Evolutionary conservation across 2,329 filamentous ascomycete species (phyloP), one percentile per base, ranked within the genome.

Genomic region (Mycosphaerella sp.): DNA sequence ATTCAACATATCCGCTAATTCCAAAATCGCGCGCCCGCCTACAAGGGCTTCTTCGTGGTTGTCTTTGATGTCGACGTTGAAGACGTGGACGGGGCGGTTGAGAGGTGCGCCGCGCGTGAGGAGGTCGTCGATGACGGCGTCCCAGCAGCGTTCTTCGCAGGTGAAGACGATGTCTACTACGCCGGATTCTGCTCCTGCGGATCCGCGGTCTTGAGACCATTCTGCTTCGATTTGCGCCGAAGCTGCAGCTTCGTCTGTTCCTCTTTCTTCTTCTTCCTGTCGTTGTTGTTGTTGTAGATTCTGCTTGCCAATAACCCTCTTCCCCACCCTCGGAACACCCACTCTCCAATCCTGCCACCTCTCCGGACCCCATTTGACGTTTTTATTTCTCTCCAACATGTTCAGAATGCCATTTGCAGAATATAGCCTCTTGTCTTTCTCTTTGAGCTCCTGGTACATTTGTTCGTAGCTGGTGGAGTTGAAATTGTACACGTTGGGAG

Each of bases 1-100:
- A 66, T 97, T 97, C 53, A 98, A 73, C 28, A 82, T 82, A 64
- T 91, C 81, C 0, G 93, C 93, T 32, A 98, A 77, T 65, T 98
- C 93, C 34, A 97, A 77, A 53, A 98, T 98, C 40, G 88, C 93
- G 60, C 85, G 82, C 1, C 93, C 93, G 8, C 93, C 93, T 2
- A 96, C 80, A 17, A 91, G 77, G 0, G 93, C 93, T 70, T 98
- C 93, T 68, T 98, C 91, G 65, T 97, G 93, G 65, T 97, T 98
- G 71, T 98, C 93, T 69, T 87, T 91, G 65, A 98, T 98, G 68
- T 98, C 93, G 49, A 98, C 86, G 63, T 98, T 98, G 75, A 98
- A 95, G 50, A 98, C 88, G 67, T 98, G 93, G 0, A 98, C 93
- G 0, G 93, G 90, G 2, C 89, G 78, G 69, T 98, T 98, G 51